Evolutionary conservation across 1,284 basidiomycete genomes (phyloP).

Genomic region (Takashimella koratensis): DNA sequence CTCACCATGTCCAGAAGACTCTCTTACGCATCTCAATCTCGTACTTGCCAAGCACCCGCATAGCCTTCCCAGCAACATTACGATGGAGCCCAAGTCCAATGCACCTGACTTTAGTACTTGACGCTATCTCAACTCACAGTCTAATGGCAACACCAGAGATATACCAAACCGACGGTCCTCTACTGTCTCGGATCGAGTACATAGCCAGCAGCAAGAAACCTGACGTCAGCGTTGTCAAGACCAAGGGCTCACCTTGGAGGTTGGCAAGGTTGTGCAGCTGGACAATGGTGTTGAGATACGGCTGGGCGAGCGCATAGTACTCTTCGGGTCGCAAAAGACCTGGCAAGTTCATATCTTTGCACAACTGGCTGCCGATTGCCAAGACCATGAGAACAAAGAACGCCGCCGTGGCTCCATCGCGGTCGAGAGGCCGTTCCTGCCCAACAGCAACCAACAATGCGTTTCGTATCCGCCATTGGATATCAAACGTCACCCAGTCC

Average conservation of each 20-base stretch:
- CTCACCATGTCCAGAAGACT: constrained; percentile 25
- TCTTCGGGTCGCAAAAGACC: constrained; percentile 13
- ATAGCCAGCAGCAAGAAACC: constrained; percentile 19
- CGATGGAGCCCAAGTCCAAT: constrained; percentile 20
- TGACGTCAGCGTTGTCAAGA: background rate
- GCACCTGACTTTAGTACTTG: constrained; percentile 8
- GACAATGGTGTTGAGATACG: constrained; percentile 18
- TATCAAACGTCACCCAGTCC: constrained; percentile 23
- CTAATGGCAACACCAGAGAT: constrained; percentile 18
- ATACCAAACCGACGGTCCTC: constrained; percentile 24
- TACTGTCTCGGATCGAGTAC: constrained; percentile 20
- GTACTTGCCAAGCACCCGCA: constrained; percentile 8
- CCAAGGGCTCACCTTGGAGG: constrained; percentile 19
- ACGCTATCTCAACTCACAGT: constrained; percentile 7
- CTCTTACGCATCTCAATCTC: constrained; percentile 21
- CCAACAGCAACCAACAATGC: constrained; percentile 10
- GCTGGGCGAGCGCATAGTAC: constrained; percentile 17
- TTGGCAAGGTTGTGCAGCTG: constrained; percentile 22
- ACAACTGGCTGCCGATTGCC: constrained; percentile 16
- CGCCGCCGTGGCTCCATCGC: constrained; percentile 8
- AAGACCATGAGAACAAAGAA: constrained; percentile 25
- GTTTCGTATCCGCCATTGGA: constrained; percentile 15
- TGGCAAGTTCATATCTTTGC: constrained; percentile 6
- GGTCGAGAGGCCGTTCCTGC: constrained; percentile 7
- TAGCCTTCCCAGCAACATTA: constrained; percentile 3